These are phyloP conservation scores for Nakaseomyces kungkrabaensis DNA, from an alignment of 1,139 yeast genomes.

Conservation along the genomic window DNA sequence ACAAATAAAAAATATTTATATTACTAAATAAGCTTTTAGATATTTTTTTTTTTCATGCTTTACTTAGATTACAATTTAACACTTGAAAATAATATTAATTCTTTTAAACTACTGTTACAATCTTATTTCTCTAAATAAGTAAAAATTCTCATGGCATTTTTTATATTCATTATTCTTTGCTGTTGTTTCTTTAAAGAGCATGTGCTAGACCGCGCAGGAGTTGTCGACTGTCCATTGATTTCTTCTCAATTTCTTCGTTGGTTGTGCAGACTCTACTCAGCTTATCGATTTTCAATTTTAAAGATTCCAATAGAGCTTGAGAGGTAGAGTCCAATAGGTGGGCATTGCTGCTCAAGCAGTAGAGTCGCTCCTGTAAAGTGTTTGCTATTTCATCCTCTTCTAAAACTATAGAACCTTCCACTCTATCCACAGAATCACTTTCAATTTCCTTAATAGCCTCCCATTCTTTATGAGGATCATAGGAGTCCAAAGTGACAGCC, in stretches of 20 bases:
- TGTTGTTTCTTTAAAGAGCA: not conserved
- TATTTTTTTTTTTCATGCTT: not conserved
- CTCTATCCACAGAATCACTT: not conserved
- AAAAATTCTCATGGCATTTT: not conserved
- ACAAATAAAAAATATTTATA: not conserved
- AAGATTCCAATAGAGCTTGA: not conserved
- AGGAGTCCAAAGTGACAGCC: slow-evolving; percentile 18
- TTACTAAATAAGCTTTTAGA: not conserved
- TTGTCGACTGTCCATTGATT: not conserved
- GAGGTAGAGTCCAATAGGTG: not conserved
- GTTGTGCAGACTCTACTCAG: not conserved
- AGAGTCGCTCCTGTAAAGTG: not conserved
- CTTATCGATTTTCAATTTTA: not conserved
- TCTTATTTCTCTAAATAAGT: not conserved
- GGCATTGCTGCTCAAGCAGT: not conserved
- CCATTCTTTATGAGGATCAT: slow-evolving; percentile 17
- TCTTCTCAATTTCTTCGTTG: not conserved
- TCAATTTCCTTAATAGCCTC: not conserved
- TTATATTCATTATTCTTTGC: no score
- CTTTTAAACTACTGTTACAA: not conserved
- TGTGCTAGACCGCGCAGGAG: not conserved
- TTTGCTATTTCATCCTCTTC: not conserved
- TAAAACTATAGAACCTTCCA: not conserved
- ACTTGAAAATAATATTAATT: no score
- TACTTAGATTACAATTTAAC: no score